Evolutionary conservation across 345 rosid genomes (phyloP).

Genomic region (Draba incana): DNA sequence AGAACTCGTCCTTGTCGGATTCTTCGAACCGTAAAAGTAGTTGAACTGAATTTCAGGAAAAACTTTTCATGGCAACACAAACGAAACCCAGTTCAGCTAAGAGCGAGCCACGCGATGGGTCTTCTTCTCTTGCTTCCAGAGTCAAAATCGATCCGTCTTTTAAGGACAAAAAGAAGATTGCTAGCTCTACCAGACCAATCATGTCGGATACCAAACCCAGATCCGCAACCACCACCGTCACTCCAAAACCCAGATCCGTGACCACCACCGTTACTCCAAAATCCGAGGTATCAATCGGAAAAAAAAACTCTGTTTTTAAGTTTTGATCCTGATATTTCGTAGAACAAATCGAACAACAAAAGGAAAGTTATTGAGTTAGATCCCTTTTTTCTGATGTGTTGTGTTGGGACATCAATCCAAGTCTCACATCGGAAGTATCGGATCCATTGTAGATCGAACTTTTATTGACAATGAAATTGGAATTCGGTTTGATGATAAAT

Average conservation of each 20-base stretch:
- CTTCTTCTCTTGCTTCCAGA: slow-evolving; percentile 46
- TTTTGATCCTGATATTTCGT: neutral
- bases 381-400: no score
- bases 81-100: slow-evolving; percentile 50
- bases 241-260: slow-evolving; percentile 51
- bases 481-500: slow-evolving; percentile 1
- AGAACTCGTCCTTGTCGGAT: slow-evolving; percentile 5
- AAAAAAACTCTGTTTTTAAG: slow-evolving; percentile 6
- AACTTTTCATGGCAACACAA: slow-evolving; percentile 51
- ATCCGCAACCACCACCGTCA: slow-evolving; percentile 45
- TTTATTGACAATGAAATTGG: neutral
- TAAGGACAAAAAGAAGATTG: slow-evolving; percentile 58
- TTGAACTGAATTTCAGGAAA: slow-evolving; percentile 17
- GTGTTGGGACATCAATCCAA: no score
- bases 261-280: slow-evolving; percentile 45
- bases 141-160: slow-evolving; percentile 48
- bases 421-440: neutral
- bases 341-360: neutral
- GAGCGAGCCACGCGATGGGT: slow-evolving; percentile 56
- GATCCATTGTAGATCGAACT: slow-evolving; percentile 19
- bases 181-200: slow-evolving; percentile 51
- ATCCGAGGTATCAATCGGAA: slow-evolving; percentile 55
- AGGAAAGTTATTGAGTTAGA: neutral
- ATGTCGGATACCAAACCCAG: slow-evolving; percentile 50
- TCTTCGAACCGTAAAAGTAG: slow-evolving; percentile 17